Conservation (phyloP, 306 rosid species). For the Vicia faba region DNA sequence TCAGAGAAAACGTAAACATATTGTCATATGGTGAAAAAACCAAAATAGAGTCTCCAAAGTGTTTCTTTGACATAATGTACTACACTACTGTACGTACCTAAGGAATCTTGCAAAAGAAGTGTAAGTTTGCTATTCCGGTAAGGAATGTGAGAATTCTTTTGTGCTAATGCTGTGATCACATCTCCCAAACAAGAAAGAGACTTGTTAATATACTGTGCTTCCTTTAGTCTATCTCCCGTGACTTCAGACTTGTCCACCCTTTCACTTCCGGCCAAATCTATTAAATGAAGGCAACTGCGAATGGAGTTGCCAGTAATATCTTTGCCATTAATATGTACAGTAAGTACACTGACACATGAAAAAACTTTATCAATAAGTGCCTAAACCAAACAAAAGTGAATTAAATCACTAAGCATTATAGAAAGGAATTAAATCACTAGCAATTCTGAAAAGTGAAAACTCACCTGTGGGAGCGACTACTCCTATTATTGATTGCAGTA, state of each 20-base stretch:
- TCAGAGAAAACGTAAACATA: constrained; percentile 26
- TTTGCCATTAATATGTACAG: constrained; percentile 88
- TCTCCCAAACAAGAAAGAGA: constrained; percentile 98
- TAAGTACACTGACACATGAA: constrained; percentile 65
- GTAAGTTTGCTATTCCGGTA: constrained; percentile 97
- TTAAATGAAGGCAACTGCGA: constrained; percentile 84
- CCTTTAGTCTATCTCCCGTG: constrained; percentile 89
- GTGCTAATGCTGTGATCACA: constrained; percentile 93
- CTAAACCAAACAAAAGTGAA: constrained; percentile 28
- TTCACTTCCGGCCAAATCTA: constrained; percentile 98
- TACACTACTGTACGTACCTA: too few species aligned
- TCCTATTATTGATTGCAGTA: constrained; percentile 75
- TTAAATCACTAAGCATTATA: background rate
- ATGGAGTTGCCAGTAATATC: constrained; percentile 66
- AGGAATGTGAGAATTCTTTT: constrained; percentile 93
- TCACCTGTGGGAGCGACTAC: constrained; percentile 97
- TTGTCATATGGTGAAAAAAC: background rate
- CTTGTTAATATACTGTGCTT: constrained; percentile 85
- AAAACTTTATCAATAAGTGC: constrained; percentile 35
- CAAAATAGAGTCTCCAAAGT: constrained; percentile 11
- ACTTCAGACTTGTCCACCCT: constrained; percentile 93
- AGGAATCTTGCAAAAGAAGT: constrained; percentile 87
- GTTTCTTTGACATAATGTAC: constrained; percentile 11
- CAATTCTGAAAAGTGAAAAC: constrained; percentile 26
- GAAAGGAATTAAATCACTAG: background rate